phyloP scores from a whole-genome alignment of 1,139 yeast genomes.

The Lodderomyces jiufengensis region DNA sequence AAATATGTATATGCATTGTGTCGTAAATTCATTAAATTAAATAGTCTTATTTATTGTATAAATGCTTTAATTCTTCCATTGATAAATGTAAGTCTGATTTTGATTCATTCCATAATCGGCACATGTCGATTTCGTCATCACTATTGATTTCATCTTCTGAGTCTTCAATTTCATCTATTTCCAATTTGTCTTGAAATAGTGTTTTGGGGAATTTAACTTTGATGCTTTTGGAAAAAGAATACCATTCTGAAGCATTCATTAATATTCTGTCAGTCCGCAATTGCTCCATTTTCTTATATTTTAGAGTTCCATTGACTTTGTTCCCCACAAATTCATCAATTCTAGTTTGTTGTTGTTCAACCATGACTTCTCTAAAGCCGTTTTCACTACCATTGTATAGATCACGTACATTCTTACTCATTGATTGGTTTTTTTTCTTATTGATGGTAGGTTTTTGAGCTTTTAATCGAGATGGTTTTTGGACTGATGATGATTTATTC shows the following conservation, averaged over 20 bases:
- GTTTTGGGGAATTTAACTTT: background rate
- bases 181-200: background rate
- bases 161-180: no score
- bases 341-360: conserved; percentile 1
- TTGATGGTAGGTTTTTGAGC: background rate
- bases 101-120: conserved; percentile 4
- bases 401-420: conserved; percentile 5
- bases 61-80: conserved; percentile 1
- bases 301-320: background rate
- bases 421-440: conserved; percentile 3
- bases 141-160: background rate
- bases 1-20: no score
- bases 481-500: background rate
- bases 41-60: conserved; percentile 1
- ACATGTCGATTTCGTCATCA: background rate
- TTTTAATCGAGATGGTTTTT: background rate
- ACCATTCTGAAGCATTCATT: background rate
- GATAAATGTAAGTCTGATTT: background rate
- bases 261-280: background rate
- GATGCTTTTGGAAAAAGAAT: background rate
- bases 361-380: no score
- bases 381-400: no score
- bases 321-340: conserved; percentile 4
- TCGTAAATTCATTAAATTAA: background rate
- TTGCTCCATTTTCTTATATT: background rate